Percentiles rank a stretch among this genome's conserved stretches.
Conservation (phyloP, 2,329 filamentous ascomycete species). For the Penicillium nordicum region DNA sequence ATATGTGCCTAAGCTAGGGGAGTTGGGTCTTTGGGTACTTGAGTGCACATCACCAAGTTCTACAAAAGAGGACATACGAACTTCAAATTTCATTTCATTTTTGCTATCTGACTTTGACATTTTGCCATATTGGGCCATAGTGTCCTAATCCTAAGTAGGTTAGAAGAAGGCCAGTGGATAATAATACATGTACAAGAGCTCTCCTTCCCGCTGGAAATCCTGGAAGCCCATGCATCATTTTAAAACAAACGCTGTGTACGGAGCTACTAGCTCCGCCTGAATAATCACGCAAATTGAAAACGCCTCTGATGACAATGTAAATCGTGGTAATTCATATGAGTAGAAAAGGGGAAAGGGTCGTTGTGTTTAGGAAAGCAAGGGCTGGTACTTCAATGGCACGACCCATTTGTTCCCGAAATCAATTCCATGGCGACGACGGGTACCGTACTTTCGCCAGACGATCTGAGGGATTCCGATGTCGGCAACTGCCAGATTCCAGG, state of each 20-base stretch:
- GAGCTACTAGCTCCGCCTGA: slow-evolving; percentile 5
- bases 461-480: slow-evolving; percentile 82
- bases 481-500: slow-evolving; percentile 76
- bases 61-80: neutral
- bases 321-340: slow-evolving; percentile 9
- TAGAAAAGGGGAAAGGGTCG: neutral
- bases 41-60: neutral
- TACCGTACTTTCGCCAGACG: slow-evolving; percentile 81
- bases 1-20: no score
- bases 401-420: slow-evolving; percentile 89
- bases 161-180: neutral
- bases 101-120: neutral
- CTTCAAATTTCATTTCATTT: neutral
- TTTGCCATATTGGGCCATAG: neutral
- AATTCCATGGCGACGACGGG: slow-evolving; percentile 75
- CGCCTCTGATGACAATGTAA: slow-evolving; percentile 13
- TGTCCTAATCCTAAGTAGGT: neutral
- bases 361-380: slow-evolving; percentile 24
- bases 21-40: neutral
- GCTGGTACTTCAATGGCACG: slow-evolving; percentile 59
- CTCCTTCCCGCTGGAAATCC: neutral
- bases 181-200: slow-evolving; percentile 10
- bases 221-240: neutral
- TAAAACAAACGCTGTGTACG: slow-evolving; percentile 11
- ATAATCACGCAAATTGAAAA: slow-evolving; percentile 4